Evolutionary conservation across 2,329 filamentous ascomycete genomes (phyloP).

Genomic region (Trichoderma lentiforme): DNA sequence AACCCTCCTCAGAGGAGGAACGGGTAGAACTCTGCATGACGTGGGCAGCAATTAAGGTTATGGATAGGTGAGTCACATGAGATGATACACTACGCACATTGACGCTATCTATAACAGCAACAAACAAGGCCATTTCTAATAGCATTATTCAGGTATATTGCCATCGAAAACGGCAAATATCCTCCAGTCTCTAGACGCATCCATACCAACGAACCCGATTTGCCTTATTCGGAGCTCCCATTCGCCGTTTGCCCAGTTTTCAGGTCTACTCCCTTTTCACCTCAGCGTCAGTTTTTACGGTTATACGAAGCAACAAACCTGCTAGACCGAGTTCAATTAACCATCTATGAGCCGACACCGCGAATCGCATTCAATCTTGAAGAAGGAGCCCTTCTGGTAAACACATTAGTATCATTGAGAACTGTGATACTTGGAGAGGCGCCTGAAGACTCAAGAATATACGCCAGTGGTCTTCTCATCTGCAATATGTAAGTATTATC

Average conservation of each 20-base stretch:
- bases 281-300: neutral
- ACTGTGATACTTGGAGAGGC: neutral
- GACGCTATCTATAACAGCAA: no score
- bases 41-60: neutral
- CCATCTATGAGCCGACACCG: neutral
- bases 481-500: neutral
- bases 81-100: neutral
- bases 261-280: neutral
- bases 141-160: neutral
- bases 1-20: neutral
- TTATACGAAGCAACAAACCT: neutral
- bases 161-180: neutral
- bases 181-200: neutral
- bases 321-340: neutral
- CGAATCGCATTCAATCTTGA: neutral
- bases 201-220: neutral
- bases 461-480: neutral
- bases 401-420: neutral
- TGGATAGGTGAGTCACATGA: neutral
- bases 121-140: neutral
- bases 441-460: neutral
- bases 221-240: neutral
- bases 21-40: neutral
- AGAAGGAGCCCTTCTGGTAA: neutral
- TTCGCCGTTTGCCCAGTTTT: neutral